Evolutionary conservation across 306 rosid species (phyloP).

Genomic region (Senna siamea): DNA sequence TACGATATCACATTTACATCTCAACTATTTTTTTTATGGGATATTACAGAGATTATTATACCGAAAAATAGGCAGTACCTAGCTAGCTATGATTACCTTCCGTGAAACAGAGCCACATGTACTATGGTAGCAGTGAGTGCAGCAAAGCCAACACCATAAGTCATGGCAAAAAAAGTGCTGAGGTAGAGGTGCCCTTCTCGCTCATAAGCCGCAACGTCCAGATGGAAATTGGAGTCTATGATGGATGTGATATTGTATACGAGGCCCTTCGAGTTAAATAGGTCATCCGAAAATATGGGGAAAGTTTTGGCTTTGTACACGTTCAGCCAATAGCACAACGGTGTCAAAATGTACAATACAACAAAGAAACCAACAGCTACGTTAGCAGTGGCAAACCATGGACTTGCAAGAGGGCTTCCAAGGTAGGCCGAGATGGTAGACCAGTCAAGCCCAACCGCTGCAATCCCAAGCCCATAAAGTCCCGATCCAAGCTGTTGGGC

Average conservation of each 20-base stretch:
- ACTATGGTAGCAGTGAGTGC: constrained; percentile 79
- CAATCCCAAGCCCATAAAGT: constrained; percentile 74
- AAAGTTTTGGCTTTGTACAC: constrained; percentile 69
- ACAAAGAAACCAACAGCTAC: constrained; percentile 74
- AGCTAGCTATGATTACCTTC: constrained; percentile 55
- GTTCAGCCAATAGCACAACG: constrained; percentile 73
- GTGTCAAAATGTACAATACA: constrained; percentile 76
- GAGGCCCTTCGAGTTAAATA: constrained; percentile 60
- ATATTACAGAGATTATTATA: too few species aligned
- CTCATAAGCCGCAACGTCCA: constrained; percentile 64
- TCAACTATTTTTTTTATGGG: too few species aligned
- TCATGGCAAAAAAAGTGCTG: constrained; percentile 71
- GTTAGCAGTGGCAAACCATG: constrained; percentile 97
- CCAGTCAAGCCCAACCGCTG: constrained; percentile 81
- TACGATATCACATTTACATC: neutral
- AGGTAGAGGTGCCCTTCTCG: constrained; percentile 62
- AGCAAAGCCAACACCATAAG: constrained; percentile 89
- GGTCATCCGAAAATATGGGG: constrained; percentile 64
- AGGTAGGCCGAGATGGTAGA: constrained; percentile 84
- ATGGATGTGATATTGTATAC: constrained; percentile 67
- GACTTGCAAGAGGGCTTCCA: constrained; percentile 95
- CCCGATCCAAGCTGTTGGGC: constrained; percentile 95
- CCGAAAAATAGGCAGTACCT: too few species aligned
- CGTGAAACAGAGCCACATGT: constrained; percentile 89
- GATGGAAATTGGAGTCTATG: constrained; percentile 71